Conservation (phyloP, 306 rosid genomes). For the Pyrus bretschneideri region DNA sequence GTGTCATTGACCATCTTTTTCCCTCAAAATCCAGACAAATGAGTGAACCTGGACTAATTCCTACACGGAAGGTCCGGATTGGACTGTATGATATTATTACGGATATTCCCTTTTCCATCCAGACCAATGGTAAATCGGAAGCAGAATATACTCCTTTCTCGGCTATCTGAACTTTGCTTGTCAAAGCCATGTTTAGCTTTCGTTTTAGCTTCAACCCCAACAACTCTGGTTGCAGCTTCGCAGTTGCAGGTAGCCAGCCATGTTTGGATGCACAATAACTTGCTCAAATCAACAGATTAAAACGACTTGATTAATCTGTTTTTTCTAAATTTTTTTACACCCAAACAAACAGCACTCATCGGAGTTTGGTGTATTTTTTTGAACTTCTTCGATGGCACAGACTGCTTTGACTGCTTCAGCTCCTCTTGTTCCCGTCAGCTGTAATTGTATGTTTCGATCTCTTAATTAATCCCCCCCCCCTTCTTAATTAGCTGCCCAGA, state of each 20-base stretch:
- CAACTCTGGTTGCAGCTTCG: not conserved
- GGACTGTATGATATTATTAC: not conserved
- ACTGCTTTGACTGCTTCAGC: slow-evolving; percentile 25
- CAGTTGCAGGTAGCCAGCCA: not conserved
- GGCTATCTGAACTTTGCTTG: not conserved
- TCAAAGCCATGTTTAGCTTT: not conserved
- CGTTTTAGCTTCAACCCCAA: not conserved
- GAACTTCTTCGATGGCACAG: slow-evolving; percentile 34
- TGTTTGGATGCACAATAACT: not conserved
- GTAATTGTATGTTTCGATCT: slow-evolving; percentile 33
- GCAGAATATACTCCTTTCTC: not conserved
- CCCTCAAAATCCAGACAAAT: not conserved
- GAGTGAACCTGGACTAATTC: not conserved
- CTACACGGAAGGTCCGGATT: not conserved
- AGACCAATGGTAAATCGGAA: not conserved
- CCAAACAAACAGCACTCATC: not conserved
- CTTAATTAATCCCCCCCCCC: not conserved
- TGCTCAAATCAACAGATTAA: not conserved
- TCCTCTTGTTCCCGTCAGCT: slow-evolving; percentile 14
- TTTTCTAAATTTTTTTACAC: no score
- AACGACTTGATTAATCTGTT: not conserved
- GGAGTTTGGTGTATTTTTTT: not conserved
- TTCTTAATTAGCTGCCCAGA: not conserved
- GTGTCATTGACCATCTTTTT: no score
- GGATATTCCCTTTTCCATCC: slow-evolving; percentile 1